phyloP scores from a whole-genome alignment of 2,329 filamentous ascomycete species.

The Penicillium sp. region DNA sequence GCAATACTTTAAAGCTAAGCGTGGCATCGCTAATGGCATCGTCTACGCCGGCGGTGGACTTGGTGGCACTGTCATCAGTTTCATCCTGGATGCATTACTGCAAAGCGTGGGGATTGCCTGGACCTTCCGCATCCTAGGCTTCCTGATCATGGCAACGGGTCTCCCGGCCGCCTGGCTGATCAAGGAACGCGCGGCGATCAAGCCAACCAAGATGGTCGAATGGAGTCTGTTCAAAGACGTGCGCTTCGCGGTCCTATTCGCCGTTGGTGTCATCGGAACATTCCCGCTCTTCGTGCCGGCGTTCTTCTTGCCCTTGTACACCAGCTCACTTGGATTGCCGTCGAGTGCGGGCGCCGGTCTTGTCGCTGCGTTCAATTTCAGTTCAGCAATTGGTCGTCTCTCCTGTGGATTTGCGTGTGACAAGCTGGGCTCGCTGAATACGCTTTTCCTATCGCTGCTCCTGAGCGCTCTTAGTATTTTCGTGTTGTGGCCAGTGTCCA shows the following conservation, averaged over 20 bases:
- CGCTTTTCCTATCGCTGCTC: conserved; percentile 55
- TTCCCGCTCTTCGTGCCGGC: conserved; percentile 66
- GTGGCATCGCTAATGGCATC: conserved; percentile 60
- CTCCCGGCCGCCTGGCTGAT: conserved; percentile 61
- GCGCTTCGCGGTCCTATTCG: conserved; percentile 58
- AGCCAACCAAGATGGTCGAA: conserved; percentile 11
- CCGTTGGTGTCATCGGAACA: conserved; percentile 59
- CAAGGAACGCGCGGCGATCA: conserved; percentile 35
- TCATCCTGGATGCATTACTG: conserved; percentile 53
- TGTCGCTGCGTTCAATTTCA: conserved; percentile 65
- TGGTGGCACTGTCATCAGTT: conserved; percentile 59
- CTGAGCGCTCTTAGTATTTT: conserved; percentile 63
- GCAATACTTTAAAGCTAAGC: conserved; percentile 60
- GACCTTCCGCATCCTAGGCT: conserved; percentile 47
- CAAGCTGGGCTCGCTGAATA: conserved; percentile 59
- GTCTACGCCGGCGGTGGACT: conserved; percentile 55
- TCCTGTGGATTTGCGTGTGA: conserved; percentile 60
- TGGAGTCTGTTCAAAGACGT: conserved; percentile 57
- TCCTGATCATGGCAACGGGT: conserved; percentile 58
- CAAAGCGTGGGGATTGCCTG: conserved; percentile 46
- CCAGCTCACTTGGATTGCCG: conserved; percentile 58
- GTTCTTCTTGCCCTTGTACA: conserved; percentile 65
- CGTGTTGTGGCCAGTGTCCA: conserved; percentile 64
- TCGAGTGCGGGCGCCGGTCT: conserved; percentile 60
- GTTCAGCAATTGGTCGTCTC: conserved; percentile 63